A percentile compares a stretch with the other conserved stretches of the same genome.
phyloP scores from a whole-genome alignment of 2,329 filamentous ascomycete genomes.

The Neophaeococcomyces mojaviensis region DNA sequence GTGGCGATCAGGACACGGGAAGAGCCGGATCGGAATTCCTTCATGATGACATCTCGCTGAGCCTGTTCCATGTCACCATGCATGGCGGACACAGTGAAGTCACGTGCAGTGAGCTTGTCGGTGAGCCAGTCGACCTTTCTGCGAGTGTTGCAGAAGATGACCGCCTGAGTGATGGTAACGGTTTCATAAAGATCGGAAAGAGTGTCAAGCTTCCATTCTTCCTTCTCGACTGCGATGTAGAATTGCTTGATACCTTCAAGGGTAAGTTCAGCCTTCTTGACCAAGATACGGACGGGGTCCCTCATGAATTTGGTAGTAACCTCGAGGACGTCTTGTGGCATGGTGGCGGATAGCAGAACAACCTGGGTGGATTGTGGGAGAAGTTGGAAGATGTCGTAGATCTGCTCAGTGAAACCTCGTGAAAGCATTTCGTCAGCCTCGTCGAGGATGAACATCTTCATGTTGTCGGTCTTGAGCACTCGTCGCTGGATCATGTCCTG shows the following conservation, averaged over 20 bases:
- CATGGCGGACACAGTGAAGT: constrained; percentile 99
- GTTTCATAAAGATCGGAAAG: constrained; percentile 99
- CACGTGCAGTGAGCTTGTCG: constrained; percentile 95
- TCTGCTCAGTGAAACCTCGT: constrained; percentile 99
- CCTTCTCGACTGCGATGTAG: constrained; percentile 99
- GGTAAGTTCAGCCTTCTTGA: constrained; percentile 99
- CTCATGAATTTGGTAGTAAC: constrained; percentile 99
- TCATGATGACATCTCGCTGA: constrained; percentile 99
- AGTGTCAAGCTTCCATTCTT: constrained; percentile 99
- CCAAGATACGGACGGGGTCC: constrained; percentile 95
- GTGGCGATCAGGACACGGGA: constrained; percentile 98
- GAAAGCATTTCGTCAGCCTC: constrained; percentile 99
- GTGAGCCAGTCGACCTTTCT: constrained; percentile 99
- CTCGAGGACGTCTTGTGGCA: constrained; percentile 98
- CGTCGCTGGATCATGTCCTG: constrained; percentile 99
- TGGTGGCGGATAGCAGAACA: constrained; percentile 93
- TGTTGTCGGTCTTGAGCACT: constrained; percentile 90
- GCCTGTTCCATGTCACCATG: constrained; percentile 98
- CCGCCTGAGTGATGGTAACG: constrained; percentile 97
- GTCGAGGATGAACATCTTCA: constrained; percentile 99
- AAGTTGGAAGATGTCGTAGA: constrained; percentile 99
- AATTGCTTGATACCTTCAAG: constrained; percentile 99
- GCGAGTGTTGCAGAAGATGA: constrained; percentile 99
- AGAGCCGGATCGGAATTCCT: constrained; percentile 98
- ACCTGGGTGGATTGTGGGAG: constrained; percentile 97